These are phyloP conservation scores for Ustilago tritici DNA, from an alignment of 1,284 basidiomycete genomes.

Conservation along the genomic window DNA sequence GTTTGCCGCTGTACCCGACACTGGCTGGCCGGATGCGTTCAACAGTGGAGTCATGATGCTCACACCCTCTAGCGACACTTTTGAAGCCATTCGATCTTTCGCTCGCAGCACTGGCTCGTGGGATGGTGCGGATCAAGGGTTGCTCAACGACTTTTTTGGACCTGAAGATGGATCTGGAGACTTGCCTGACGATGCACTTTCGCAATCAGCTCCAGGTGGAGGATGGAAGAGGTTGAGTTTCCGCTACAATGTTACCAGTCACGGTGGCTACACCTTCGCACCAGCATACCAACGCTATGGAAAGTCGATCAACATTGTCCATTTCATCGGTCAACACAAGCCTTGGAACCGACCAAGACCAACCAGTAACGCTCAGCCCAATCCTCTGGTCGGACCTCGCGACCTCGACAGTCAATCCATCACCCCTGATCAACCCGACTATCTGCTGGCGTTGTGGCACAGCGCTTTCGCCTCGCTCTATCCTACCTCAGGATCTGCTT, in stretches of 20 bases:
- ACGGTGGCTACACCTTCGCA: constrained; percentile 96
- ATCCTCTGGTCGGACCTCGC: constrained; percentile 61
- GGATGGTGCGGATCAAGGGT: constrained; percentile 96
- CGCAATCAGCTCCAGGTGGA: constrained; percentile 71
- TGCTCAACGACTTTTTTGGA: constrained; percentile 89
- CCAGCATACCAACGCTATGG: constrained; percentile 95
- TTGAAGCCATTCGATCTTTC: constrained; percentile 79
- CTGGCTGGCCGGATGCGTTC: constrained; percentile 99
- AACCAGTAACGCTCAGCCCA: constrained; percentile 52
- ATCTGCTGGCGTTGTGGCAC: constrained; percentile 90
- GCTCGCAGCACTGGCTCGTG: constrained; percentile 84
- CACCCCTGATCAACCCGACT: constrained; percentile 72
- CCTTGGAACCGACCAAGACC: constrained; percentile 78
- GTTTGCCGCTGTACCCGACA: constrained; percentile 88
- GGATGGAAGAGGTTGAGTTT: constrained; percentile 88
- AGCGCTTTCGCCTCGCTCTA: constrained; percentile 88
- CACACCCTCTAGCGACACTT: constrained; percentile 83
- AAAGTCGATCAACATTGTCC: constrained; percentile 85
- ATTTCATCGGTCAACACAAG: constrained; percentile 94
- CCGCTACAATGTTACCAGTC: constrained; percentile 93
- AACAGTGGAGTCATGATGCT: constrained; percentile 95
- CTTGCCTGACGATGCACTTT: not conserved
- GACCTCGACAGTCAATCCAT: constrained; percentile 69
- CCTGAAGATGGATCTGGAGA: constrained; percentile 71
- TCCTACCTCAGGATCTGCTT: constrained; percentile 72